Base-by-base conservation (phyloP, 2,329 filamentous ascomycete genomes). In the Talaromyces pinophilus region DNA sequence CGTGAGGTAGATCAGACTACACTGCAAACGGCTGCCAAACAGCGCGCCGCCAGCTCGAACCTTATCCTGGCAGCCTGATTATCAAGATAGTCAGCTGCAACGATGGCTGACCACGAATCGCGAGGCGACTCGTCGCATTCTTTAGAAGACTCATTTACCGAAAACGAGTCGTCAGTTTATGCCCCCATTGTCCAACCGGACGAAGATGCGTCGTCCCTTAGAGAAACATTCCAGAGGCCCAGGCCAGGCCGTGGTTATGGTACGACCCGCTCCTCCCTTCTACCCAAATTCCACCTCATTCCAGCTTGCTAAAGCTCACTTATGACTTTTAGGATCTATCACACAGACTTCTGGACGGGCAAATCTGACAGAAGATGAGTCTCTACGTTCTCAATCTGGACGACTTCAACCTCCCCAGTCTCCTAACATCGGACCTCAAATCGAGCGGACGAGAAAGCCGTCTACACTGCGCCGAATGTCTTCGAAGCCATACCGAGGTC, bases 401-500 rank as follows among this genome's bases (percentile, higher is more conserved):
- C 40, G 55, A 48, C 55, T 35, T 48, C 77, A 78, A 46, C 70
- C 77, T 35, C 71, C 82, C 15, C 80, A 81, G 63, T 83, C 86
- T 67, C 69, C 74, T 4, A 81, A 83, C 63, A 73, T 82, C 73
- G 71, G 72, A 28, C 72, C 78, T 42, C 70, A 70, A 50, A 55
- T 70, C 3, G 77, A 77, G 65, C 78, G 85, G 70, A 83, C 88
- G 15, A 88, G 87, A 76, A 96, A 94, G 76, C 92, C 92, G 19
- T 80, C 86, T 11, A 86, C 94, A 78, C 78, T 86, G 66, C 89
- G 92, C 71, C 89, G 92, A 68, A 84, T 89, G 66, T 94, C 92
- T 1, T 92, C 92, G 28, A 91, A 86, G 68, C 93, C 92, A 2
- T 88, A 94, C 75, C 90, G 92, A 63, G 92, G 93, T 35, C 91